Evolutionary conservation across 305 asterid species (phyloP).

Genomic region (Rubia peregrina): DNA sequence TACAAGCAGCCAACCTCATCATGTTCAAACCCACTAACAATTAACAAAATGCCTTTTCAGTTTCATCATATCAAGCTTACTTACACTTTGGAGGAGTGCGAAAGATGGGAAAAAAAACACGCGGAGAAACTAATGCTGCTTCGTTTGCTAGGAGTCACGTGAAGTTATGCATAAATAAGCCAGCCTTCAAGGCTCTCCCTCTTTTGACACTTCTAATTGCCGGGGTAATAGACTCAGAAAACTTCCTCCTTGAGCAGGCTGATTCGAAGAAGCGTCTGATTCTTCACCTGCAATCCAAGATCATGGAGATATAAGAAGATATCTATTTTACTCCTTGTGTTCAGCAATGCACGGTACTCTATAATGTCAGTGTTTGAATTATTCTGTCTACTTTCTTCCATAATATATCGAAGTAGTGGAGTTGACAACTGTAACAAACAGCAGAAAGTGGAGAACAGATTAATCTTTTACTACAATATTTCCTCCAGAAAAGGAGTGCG

Average conservation of each 20-base stretch:
- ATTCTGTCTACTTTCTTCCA: neutral
- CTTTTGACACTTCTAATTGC: slow-evolving; percentile 41
- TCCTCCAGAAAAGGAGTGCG: neutral
- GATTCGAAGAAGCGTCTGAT: slow-evolving; percentile 48
- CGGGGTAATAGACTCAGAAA: slow-evolving; percentile 67
- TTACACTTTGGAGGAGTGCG: slow-evolving; percentile 38
- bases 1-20: slow-evolving; percentile 34
- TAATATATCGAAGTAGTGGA: neutral
- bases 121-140: slow-evolving; percentile 21
- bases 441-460: neutral
- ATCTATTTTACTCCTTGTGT: neutral
- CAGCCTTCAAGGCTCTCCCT: slow-evolving; percentile 31
- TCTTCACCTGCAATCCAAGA: slow-evolving; percentile 52
- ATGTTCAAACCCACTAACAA: slow-evolving; percentile 23
- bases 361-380: neutral
- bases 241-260: slow-evolving; percentile 76
- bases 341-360: no score
- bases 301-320: slow-evolving; percentile 14
- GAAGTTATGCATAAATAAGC: slow-evolving; percentile 38
- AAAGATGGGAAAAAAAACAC: slow-evolving; percentile 18
- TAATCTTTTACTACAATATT: neutral
- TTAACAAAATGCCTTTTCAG: slow-evolving; percentile 25
- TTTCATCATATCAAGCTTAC: slow-evolving; percentile 23
- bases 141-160: slow-evolving; percentile 24
- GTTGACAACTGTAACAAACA: neutral